Base-by-base conservation (phyloP, 768 basidiomycete genomes). In the Kockovaella imperatae region DNA sequence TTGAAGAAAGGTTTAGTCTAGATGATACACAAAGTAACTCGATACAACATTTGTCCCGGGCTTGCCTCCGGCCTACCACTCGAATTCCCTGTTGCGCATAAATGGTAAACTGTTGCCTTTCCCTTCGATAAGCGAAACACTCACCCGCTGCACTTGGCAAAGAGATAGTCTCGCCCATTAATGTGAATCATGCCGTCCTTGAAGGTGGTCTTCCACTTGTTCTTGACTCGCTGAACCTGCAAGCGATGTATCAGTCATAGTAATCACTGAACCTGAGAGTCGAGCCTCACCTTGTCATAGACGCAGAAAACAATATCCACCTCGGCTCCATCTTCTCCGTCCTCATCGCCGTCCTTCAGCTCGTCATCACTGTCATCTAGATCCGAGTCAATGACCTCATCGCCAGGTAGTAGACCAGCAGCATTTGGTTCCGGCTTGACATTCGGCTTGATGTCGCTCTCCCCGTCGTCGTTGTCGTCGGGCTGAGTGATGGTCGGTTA, bases 151-250 rank as follows among this genome's bases (percentile, higher is more conserved):
- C 93, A 97, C 72, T 95, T 93, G 45, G 86, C 80, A 67, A 99
- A 99, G 14, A 99, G 78, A 74, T 97, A 99, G 64, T 99, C 95
- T 63, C 86, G 88, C 25, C 93, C 93, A 56, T 95, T 95, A 58
- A 95, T 80, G 59, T 89, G 87, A 54, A 96, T 86, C 83, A 97
- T 88, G 3, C 95, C 95, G 57, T 97, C 95, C 73, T 95, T 95
- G 43, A 99, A 78, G 20, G 87, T 82, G 52, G 90, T 91, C 76
- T 97, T 99, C 95, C 95, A 99, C 75, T 97, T 99, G 75, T 95
- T 97, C 75, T 97, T 99, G 21, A 97, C 93, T n/a, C 95, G 79
- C 35, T 91, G 89, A 29, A 97, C 93, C 91, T 97, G 57, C 11
- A 6, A 4, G 11, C 35, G 30, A 25, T 42, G 0, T 18, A 24